A percentile compares a stretch with the other conserved stretches of the same genome.
These are phyloP conservation scores for Clohesyomyces aquaticus DNA, from an alignment of 495 filamentous ascomycete species.

Conservation along the genomic window DNA sequence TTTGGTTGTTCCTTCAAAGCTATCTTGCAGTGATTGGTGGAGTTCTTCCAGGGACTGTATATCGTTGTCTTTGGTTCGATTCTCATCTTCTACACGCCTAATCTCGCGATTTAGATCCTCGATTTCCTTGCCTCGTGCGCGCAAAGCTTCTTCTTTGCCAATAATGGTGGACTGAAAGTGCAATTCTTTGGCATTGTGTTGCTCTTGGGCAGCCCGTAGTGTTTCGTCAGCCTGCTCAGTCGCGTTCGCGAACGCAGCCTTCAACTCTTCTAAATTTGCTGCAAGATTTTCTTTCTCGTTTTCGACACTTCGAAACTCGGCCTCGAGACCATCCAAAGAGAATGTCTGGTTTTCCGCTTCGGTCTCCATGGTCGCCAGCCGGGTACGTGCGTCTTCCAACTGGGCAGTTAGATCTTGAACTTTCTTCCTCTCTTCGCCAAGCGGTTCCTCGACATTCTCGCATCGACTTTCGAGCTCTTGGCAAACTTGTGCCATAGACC, in stretches of 20 bases:
- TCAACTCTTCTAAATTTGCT: slow-evolving; percentile 17
- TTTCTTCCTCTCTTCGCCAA: slow-evolving; percentile 53
- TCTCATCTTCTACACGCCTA: not conserved
- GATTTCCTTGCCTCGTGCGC: slow-evolving; percentile 14
- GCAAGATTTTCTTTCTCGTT: slow-evolving; percentile 26
- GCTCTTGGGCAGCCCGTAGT: slow-evolving; percentile 24
- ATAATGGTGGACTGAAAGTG: slow-evolving; percentile 21
- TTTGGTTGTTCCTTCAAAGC: not conserved
- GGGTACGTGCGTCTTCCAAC: slow-evolving; percentile 25
- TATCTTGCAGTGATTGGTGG: slow-evolving; percentile 2
- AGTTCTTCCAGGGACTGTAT: not conserved
- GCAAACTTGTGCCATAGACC: slow-evolving; percentile 56
- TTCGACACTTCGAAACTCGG: slow-evolving; percentile 25
- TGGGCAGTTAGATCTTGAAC: slow-evolving; percentile 44
- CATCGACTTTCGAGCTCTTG: slow-evolving; percentile 61
- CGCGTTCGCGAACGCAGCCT: slow-evolving; percentile 25
- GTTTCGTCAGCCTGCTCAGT: slow-evolving; percentile 12
- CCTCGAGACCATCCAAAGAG: slow-evolving; percentile 38
- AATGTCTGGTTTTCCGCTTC: slow-evolving; percentile 21
- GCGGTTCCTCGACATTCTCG: slow-evolving; percentile 55
- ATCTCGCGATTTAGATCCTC: slow-evolving; percentile 3
- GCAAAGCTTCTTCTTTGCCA: slow-evolving; percentile 17
- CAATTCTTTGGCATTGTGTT: slow-evolving; percentile 16
- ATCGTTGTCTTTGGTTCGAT: not conserved
- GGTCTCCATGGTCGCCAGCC: slow-evolving; percentile 32